Evolutionary conservation across 352 stramenopile species (phyloP).

Genomic region (Globisporangium emineosum): DNA sequence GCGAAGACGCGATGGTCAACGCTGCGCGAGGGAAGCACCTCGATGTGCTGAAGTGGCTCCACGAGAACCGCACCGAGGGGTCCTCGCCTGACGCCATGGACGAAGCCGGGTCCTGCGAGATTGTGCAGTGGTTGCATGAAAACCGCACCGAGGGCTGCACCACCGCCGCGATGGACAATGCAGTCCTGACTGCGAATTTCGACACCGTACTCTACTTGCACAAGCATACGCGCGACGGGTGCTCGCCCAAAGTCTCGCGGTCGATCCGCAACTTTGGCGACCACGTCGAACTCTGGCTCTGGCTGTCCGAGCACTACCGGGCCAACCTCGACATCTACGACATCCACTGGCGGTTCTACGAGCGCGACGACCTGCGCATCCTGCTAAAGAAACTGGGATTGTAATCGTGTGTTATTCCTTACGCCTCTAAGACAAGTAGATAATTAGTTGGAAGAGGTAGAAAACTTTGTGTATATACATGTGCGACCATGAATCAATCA

Average conservation of each 20-base stretch:
- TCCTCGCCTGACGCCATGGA: neutral
- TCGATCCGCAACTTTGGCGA: slow-evolving; percentile 13
- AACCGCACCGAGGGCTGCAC: slow-evolving; percentile 2
- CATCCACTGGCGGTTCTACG: slow-evolving; percentile 13
- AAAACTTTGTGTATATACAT: neutral
- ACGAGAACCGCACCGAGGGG: neutral
- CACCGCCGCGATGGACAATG: slow-evolving; percentile 9
- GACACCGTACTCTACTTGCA: slow-evolving; percentile 6
- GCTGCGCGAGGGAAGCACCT: neutral
- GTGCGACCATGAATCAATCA: neutral
- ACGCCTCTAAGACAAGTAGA: too few species aligned
- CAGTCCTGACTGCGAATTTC: slow-evolving; percentile 3
- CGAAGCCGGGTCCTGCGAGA: neutral
- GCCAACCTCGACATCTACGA: slow-evolving; percentile 4
- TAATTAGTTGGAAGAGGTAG: too few species aligned
- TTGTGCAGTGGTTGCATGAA: neutral
- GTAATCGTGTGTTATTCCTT: too few species aligned
- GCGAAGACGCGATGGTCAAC: neutral
- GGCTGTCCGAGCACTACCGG: slow-evolving; percentile 10
- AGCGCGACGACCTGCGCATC: slow-evolving; percentile 6
- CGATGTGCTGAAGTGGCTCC: neutral
- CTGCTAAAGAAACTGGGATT: slow-evolving; percentile 10
- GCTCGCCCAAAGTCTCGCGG: slow-evolving; percentile 8
- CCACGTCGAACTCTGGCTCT: slow-evolving; percentile 10
- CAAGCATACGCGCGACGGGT: neutral